Conservation (phyloP, 352 stramenopile genomes). For the Thalassiosira exigua region DNA sequence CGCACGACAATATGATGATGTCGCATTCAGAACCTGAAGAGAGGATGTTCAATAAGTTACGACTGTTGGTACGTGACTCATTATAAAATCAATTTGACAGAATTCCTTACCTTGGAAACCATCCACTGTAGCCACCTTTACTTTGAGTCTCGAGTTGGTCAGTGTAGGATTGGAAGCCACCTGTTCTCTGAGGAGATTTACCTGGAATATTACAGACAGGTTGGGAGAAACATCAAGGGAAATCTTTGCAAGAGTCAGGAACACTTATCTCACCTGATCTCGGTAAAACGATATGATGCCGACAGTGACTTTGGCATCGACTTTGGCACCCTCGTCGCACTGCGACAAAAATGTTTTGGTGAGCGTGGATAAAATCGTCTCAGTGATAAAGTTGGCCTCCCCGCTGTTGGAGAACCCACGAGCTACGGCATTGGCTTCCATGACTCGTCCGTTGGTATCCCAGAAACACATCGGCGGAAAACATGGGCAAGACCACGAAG, state of each 20-base stretch:
- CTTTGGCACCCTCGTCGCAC: conserved; percentile 26
- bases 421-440: conserved; percentile 39
- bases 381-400: conserved; percentile 87
- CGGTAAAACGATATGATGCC: conserved; percentile 71
- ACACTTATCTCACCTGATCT: conserved; percentile 53
- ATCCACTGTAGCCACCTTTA: conserved; percentile 90
- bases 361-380: conserved; percentile 96
- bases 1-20: conserved; percentile 94
- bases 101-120: conserved; percentile 76
- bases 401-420: conserved; percentile 53
- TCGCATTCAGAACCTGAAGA: conserved; percentile 88
- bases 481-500: conserved; percentile 73
- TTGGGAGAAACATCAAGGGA: conserved; percentile 1
- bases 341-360: conserved; percentile 8
- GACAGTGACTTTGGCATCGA: conserved; percentile 47
- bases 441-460: conserved; percentile 43
- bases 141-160: conserved; percentile 44
- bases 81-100: conserved; percentile 43
- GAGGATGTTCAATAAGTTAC: neutral
- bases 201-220: conserved; percentile 12
- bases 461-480: conserved; percentile 64
- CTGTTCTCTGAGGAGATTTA: conserved; percentile 51
- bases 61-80: neutral
- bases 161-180: conserved; percentile 33
- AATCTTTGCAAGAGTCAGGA: neutral